A percentile compares a stretch with the other conserved stretches of the same genome.
Evolutionary conservation across 129 eudicot species (phyloP).

Genomic region (Kitagawia praeruptora): DNA sequence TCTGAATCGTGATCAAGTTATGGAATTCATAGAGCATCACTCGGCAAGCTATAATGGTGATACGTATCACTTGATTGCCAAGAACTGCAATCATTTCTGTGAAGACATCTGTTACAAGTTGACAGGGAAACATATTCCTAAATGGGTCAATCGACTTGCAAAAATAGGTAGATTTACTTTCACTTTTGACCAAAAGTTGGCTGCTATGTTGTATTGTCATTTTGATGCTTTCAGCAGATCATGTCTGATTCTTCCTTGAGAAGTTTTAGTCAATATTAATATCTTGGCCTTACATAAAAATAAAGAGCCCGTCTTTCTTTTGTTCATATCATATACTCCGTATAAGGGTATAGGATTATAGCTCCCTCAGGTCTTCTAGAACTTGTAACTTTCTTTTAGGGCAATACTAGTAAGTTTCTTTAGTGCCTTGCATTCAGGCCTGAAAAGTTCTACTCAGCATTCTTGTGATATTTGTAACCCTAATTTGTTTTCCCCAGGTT

Average conservation of each 20-base stretch:
- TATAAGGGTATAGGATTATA: too few relatives aligned
- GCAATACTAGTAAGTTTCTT: too few relatives aligned
- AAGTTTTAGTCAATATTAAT: not conserved
- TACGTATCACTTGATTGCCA: constrained; percentile 63
- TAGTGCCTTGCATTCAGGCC: not conserved
- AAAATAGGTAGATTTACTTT: constrained; percentile 43
- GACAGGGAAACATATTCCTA: constrained; percentile 63
- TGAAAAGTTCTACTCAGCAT: not conserved
- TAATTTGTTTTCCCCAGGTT: constrained; percentile 33
- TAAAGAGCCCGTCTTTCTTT: not conserved
- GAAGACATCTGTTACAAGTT: constrained; percentile 52
- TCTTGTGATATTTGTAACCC: not conserved
- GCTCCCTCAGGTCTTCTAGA: not conserved
- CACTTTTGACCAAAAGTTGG: not conserved
- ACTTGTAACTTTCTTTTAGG: too few relatives aligned
- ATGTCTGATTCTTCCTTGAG: too few relatives aligned
- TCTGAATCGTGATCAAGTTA: constrained; percentile 37
- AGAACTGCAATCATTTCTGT: constrained; percentile 80
- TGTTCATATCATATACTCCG: not conserved
- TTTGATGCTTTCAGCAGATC: too few relatives aligned
- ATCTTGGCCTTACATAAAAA: constrained; percentile 4
- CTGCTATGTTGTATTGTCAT: too few relatives aligned
- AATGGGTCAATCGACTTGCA: constrained; percentile 75
- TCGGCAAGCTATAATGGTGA: constrained; percentile 56
- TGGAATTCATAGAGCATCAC: constrained; percentile 55